Percentiles rank a stretch among this genome's conserved stretches.
phyloP scores from a whole-genome alignment of 2,329 filamentous ascomycete genomes.

The Colletotrichum musae region DNA sequence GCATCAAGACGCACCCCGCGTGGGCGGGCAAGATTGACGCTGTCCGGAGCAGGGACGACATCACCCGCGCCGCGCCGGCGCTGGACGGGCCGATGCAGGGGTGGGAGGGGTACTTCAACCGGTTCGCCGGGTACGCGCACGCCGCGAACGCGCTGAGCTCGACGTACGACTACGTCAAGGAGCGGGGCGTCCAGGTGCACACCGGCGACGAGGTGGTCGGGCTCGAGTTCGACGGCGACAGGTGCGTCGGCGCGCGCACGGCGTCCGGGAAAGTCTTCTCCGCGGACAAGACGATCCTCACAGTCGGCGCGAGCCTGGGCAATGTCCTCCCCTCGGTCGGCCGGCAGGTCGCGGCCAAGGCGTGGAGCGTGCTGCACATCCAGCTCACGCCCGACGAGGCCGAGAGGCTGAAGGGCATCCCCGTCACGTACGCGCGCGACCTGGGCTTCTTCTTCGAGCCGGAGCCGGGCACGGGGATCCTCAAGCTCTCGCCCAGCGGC shows the following conservation, averaged over 20 bases:
- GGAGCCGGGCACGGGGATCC: slow-evolving; percentile 67
- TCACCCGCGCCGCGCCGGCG: slow-evolving; percentile 60
- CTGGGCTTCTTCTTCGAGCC: slow-evolving; percentile 77
- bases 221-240: slow-evolving; percentile 54
- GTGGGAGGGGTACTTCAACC: slow-evolving; percentile 73
- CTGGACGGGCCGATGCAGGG: slow-evolving; percentile 62
- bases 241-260: slow-evolving; percentile 47
- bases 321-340: slow-evolving; percentile 64
- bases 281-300: slow-evolving; percentile 61
- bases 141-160: slow-evolving; percentile 65
- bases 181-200: slow-evolving; percentile 51
- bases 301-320: slow-evolving; percentile 64
- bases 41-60: slow-evolving; percentile 53
- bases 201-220: slow-evolving; percentile 56
- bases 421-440: slow-evolving; percentile 73
- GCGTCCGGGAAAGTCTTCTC: slow-evolving; percentile 43
- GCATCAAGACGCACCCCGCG: slow-evolving; percentile 54
- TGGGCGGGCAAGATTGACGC: slow-evolving; percentile 56
- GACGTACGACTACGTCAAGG: slow-evolving; percentile 58
- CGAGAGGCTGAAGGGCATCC: slow-evolving; percentile 67
- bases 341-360: slow-evolving; percentile 66
- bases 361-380: slow-evolving; percentile 72
- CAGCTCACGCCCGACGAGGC: slow-evolving; percentile 69
- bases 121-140: slow-evolving; percentile 70
- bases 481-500: slow-evolving; percentile 73